Base-by-base conservation (phyloP, 2,329 filamentous ascomycete genomes). In the Aspergillus floridensis region DNA sequence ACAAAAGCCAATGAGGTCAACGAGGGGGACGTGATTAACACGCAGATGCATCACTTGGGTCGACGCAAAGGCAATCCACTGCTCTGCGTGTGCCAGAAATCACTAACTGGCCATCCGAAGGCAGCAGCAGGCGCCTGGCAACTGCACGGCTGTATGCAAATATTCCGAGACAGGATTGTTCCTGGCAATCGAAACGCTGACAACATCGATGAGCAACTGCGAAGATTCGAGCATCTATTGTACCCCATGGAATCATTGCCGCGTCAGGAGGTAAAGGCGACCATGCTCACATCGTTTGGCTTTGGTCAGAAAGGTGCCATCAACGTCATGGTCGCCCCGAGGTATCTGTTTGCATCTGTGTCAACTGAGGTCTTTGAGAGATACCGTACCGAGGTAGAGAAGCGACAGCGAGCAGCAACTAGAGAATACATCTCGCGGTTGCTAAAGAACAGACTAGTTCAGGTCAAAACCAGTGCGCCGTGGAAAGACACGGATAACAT, bases 1-100 rank as follows among this genome's bases (percentile, higher is more conserved):
- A 98, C 93, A 65, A 92, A 95, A 74, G 93, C 93, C 67, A 98
- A 98, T 77, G 93, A 98, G 82, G 96, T 96, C 88, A 98, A 98
- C 79, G 93, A 98, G 76, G 96, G 93, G 14, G 92, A 92, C 48
- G 93, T 96, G 71, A 89, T 98, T 68, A 96, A 93, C 82, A 86
- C 96, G 74, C 93, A 98, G 79, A 86, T 98, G 77, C 86, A 87
- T 65, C 93, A 98, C 74, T 88, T 98, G 48, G 93, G 93, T 66
- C 90, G 93, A 69, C 89, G 88, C 77, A 96, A 96, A 86, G 93
- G 93, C 70, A 97, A 98, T 72, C 92, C 93, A 19, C 82, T 98
- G 16, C 80, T 66, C 2, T 92, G 91, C 80, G 91, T 98, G 74
- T 97, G 96, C 88, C 93, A 98, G 80, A 98, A 98, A 79, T 97